Evolutionary conservation across 371 early-diverging fungal genomes (phyloP).

Genomic region (Batrachochytrium dendrobatidis): DNA sequence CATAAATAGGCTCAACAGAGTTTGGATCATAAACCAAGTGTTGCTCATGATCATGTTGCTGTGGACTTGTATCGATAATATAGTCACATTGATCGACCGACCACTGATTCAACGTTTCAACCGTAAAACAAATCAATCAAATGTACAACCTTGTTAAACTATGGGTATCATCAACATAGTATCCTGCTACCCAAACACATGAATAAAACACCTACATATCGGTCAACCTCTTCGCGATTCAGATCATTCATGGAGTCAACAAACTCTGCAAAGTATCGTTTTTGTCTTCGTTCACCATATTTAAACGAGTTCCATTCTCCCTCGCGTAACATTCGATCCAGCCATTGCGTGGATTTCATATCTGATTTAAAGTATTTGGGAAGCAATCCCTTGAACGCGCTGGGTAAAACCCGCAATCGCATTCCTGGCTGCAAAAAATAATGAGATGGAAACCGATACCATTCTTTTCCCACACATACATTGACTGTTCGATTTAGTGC

Average conservation of each 20-base stretch:
- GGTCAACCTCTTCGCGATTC: conserved; percentile 58
- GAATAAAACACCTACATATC: conserved; percentile 42
- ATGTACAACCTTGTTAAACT: background rate
- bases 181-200: background rate
- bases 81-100: conserved; percentile 57
- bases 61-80: conserved; percentile 56
- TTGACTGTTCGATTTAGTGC: background rate
- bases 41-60: conserved; percentile 19
- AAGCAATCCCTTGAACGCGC: conserved; percentile 37
- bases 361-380: conserved; percentile 37
- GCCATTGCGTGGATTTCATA: background rate
- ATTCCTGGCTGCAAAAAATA: conserved; percentile 67
- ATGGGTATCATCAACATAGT: background rate
- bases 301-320: background rate
- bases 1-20: conserved; percentile 42
- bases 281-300: background rate
- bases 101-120: conserved; percentile 29
- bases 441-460: conserved; percentile 89
- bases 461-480: conserved; percentile 88
- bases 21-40: conserved; percentile 18
- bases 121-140: conserved; percentile 6
- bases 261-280: conserved; percentile 5
- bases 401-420: conserved; percentile 31
- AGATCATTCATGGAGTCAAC: conserved; percentile 61
- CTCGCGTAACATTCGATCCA: background rate